A percentile compares a stretch with the other conserved stretches of the same genome.
These are phyloP conservation scores for Trichoderma orchidacearum DNA, from an alignment of 495 filamentous ascomycete species.

Conservation along the genomic window DNA sequence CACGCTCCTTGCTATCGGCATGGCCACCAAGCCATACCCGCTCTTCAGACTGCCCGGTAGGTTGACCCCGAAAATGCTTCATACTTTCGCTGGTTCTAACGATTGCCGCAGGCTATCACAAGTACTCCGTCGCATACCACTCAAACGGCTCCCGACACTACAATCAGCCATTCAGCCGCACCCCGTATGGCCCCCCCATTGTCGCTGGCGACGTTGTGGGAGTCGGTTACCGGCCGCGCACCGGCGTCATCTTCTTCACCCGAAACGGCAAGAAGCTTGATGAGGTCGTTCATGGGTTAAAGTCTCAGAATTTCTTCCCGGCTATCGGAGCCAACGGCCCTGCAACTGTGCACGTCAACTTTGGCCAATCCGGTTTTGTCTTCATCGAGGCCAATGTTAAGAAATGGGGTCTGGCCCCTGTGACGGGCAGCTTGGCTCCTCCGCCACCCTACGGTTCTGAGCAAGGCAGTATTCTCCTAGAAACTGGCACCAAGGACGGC, in stretches of 20 bases:
- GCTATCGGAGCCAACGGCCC: slow-evolving; percentile 91
- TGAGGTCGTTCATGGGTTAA: slow-evolving; percentile 84
- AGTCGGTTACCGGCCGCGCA: slow-evolving; percentile 87
- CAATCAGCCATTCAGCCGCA: slow-evolving; percentile 77
- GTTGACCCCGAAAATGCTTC: slow-evolving; percentile 7
- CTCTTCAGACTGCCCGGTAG: slow-evolving; percentile 85
- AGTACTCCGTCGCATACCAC: slow-evolving; percentile 77
- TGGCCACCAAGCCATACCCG: slow-evolving; percentile 94
- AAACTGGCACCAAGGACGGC: slow-evolving; percentile 56
- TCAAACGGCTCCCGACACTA: slow-evolving; percentile 75
- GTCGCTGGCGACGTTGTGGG: slow-evolving; percentile 93
- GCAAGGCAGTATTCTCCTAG: slow-evolving; percentile 87
- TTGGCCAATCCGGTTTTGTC: slow-evolving; percentile 93
- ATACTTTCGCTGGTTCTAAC: background rate
- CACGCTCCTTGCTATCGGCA: slow-evolving; percentile 73
- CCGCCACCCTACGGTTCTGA: slow-evolving; percentile 95
- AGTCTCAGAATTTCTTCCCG: slow-evolving; percentile 92
- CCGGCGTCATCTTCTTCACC: slow-evolving; percentile 93
- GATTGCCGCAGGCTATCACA: slow-evolving; percentile 59
- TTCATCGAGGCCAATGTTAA: slow-evolving; percentile 99
- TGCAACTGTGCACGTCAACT: slow-evolving; percentile 87
- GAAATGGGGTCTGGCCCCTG: slow-evolving; percentile 96
- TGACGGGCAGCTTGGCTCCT: slow-evolving; percentile 87
- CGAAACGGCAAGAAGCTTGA: slow-evolving; percentile 96
- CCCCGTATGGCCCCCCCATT: slow-evolving; percentile 67